A percentile compares a stretch with the other conserved stretches of the same genome.
Evolutionary conservation across 2,329 filamentous ascomycete species (phyloP).

Genomic region (Chrysoporthe puriensis): DNA sequence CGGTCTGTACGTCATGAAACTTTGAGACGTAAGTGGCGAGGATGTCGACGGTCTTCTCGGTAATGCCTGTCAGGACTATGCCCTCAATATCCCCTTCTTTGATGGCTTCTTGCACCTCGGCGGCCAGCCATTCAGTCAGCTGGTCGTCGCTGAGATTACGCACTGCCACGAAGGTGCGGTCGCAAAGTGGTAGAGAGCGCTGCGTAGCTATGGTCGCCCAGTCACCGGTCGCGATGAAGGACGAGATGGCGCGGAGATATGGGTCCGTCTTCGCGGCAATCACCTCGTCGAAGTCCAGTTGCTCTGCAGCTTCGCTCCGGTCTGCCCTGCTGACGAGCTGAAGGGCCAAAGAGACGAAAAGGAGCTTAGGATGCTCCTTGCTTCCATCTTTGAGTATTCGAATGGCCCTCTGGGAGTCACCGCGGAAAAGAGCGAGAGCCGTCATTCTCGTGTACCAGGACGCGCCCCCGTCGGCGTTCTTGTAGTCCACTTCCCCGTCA

Average conservation of each 20-base stretch:
- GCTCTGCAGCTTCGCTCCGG: slow-evolving; percentile 48
- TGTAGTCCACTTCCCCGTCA: slow-evolving; percentile 48
- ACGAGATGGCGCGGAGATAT: slow-evolving; percentile 78
- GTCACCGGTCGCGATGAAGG: slow-evolving; percentile 75
- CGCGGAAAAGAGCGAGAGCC: slow-evolving; percentile 75
- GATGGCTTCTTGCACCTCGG: slow-evolving; percentile 64
- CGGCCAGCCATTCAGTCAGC: slow-evolving; percentile 69
- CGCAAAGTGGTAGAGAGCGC: slow-evolving; percentile 71
- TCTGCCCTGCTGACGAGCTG: slow-evolving; percentile 62
- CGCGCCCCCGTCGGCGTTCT: slow-evolving; percentile 53
- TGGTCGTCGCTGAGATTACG: slow-evolving; percentile 65
- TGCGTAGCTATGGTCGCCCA: slow-evolving; percentile 77
- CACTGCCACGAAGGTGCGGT: slow-evolving; percentile 75
- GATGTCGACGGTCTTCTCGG: slow-evolving; percentile 72
- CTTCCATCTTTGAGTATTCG: slow-evolving; percentile 71
- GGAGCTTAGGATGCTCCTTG: slow-evolving; percentile 62
- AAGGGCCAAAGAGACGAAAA: slow-evolving; percentile 70
- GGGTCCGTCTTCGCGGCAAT: slow-evolving; percentile 71
- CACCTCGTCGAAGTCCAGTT: slow-evolving; percentile 62
- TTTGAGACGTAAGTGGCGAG: slow-evolving; percentile 76
- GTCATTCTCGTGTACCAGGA: slow-evolving; percentile 72
- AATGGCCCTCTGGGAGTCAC: slow-evolving; percentile 69
- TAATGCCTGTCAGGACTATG: slow-evolving; percentile 77
- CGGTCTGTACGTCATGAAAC: slow-evolving; percentile 78
- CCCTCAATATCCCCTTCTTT: slow-evolving; percentile 74